Evolutionary conservation across 768 basidiomycete genomes (phyloP), one percentile per base, ranked within the genome.

Genomic region (Pleurotus sapidus): DNA sequence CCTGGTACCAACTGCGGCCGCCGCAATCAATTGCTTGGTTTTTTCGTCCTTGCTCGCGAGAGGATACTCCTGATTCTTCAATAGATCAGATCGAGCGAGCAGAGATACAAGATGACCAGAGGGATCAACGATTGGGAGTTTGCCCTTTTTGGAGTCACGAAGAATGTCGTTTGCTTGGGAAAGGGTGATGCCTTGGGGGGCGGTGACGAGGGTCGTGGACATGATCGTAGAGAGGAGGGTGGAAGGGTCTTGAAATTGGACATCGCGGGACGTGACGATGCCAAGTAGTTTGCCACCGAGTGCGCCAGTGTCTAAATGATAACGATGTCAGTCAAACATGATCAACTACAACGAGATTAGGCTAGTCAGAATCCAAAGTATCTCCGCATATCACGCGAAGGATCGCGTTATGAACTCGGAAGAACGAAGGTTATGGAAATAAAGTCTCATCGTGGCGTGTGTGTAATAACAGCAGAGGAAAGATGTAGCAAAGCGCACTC

Each of bases 21-120:
- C 97, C 48, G 95, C 93, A 68, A 95, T 94, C 3, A 99, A 86
- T 75, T 98, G 96, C 72, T 98, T 99, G 68, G 80, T 93, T 60
- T 86, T 78, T 1, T 92, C 91, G 62, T 89, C 83, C 76, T 98
- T 98, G 64, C 89, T 91, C 1, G 97, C 94, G 57, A 97, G 84
- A 1, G 97, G 97, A 72, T 89, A 99, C 57, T 91, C 94, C 69
- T 97, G 93, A 74, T 96, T 97, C 74, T 99, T 98, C 68, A 98
- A 84, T 48, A 99, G 80, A 72, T 99, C 96, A 49, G 95, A 98
- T 57, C 95, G 94, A 2, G 96, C 94, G 56, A 99, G 87, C 61
- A 99, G 92, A 17, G 89, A 86, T 25, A 82, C 77, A 55, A 93
- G 86, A 58, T 83, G 76, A 48, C 88, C 87, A 46, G 82, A 66